phyloP scores from a whole-genome alignment of 306 rosid genomes.

The Vigna mungo region DNA sequence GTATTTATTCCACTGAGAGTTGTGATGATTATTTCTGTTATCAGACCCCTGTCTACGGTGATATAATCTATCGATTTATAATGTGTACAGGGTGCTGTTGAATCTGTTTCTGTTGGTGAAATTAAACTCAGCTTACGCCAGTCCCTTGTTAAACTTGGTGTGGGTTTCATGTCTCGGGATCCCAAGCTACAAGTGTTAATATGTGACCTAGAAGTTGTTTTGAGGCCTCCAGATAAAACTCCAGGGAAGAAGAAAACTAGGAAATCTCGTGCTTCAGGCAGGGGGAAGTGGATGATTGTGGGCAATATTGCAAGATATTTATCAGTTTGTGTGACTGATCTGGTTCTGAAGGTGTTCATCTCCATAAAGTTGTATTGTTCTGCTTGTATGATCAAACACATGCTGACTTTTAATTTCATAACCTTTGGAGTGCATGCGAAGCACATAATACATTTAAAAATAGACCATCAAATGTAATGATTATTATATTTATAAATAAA shows the following conservation, averaged over 20 bases:
- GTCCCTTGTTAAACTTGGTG: slow-evolving; percentile 88
- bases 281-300: slow-evolving; percentile 94
- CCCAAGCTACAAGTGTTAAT: slow-evolving; percentile 94
- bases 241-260: slow-evolving; percentile 58
- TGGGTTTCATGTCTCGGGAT: slow-evolving; percentile 88
- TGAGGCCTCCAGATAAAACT: slow-evolving; percentile 84
- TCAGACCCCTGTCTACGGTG: slow-evolving; percentile 35
- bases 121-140: slow-evolving; percentile 91
- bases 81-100: slow-evolving; percentile 83
- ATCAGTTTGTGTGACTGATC: slow-evolving; percentile 90
- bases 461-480: slow-evolving; percentile 37
- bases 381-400: slow-evolving; percentile 26
- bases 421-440: background rate
- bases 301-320: slow-evolving; percentile 90
- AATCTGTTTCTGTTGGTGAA: slow-evolving; percentile 94
- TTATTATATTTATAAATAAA: slow-evolving; percentile 34
- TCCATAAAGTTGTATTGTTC: slow-evolving; percentile 29
- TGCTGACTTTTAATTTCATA: slow-evolving; percentile 33
- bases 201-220: slow-evolving; percentile 86
- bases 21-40: slow-evolving; percentile 39
- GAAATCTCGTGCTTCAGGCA: slow-evolving; percentile 78
- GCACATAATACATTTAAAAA: slow-evolving; percentile 20
- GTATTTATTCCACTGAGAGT: slow-evolving; percentile 26
- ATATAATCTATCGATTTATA: slow-evolving; percentile 46
- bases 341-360: slow-evolving; percentile 80